phyloP scores from a whole-genome alignment of 495 filamentous ascomycete genomes.

The Beverwykella pulmonaria region DNA sequence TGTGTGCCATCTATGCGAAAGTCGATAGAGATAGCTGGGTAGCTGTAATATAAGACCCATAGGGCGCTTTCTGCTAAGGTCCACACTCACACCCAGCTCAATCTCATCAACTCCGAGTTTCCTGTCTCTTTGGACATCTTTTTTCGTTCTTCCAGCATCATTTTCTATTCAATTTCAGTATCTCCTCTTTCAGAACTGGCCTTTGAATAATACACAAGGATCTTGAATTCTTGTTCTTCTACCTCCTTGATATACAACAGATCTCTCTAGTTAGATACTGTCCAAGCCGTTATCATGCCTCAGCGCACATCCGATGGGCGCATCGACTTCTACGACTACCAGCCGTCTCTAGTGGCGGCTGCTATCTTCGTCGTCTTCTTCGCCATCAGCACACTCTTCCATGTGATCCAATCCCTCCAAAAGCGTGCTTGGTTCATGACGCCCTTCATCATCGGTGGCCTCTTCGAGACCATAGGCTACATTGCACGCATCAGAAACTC shows the following conservation, averaged over 20 bases:
- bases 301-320: not conserved
- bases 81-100: no score
- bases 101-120: no score
- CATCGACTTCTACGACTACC: slow-evolving; percentile 52
- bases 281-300: not conserved
- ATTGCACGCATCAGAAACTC: slow-evolving; percentile 42
- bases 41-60: not conserved
- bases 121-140: not conserved
- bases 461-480: slow-evolving; percentile 56
- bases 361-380: slow-evolving; percentile 58
- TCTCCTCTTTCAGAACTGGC: not conserved
- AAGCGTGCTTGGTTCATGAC: slow-evolving; percentile 59
- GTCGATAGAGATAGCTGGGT: not conserved
- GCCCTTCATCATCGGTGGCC: slow-evolving; percentile 57
- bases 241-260: no score
- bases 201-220: no score
- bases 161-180: not conserved
- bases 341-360: slow-evolving; percentile 54
- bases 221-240: no score
- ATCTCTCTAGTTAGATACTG: no score
- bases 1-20: no score
- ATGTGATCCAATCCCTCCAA: slow-evolving; percentile 52
- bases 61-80: no score
- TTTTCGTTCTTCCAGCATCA: not conserved
- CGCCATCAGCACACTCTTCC: slow-evolving; percentile 46